Conservation (phyloP, 257 asterid species). For the Solanum phureja region DNA sequence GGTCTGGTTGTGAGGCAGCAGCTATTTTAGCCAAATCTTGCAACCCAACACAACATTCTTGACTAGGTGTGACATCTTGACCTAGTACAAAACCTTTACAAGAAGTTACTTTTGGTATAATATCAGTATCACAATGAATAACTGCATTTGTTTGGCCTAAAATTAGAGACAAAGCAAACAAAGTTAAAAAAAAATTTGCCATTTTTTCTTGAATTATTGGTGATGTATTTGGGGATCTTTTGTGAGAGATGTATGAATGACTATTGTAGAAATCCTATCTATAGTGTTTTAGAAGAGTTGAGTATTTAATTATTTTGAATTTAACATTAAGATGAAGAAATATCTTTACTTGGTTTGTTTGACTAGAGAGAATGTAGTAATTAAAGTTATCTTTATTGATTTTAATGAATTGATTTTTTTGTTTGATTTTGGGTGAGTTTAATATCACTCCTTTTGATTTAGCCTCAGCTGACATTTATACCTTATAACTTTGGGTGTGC, state of each 20-base stretch:
- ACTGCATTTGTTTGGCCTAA: background rate
- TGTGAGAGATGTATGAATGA: background rate
- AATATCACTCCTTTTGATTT: no score
- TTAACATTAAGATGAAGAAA: no score
- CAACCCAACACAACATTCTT: background rate
- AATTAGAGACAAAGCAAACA: background rate
- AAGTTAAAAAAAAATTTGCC: background rate
- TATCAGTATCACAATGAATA: background rate
- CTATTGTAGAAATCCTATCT: background rate
- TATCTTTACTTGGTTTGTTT: no score
- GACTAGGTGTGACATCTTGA: background rate
- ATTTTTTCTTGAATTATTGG: background rate
- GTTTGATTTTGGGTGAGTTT: no score
- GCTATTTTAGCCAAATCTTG: background rate
- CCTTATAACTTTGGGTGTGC: no score
- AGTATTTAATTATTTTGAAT: no score
- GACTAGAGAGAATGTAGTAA: no score
- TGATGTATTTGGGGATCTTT: background rate
- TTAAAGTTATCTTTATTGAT: no score
- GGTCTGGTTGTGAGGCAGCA: background rate
- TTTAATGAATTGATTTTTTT: no score
- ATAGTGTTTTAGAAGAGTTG: background rate
- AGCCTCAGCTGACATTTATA: no score
- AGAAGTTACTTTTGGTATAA: background rate
- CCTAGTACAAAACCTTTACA: background rate